A percentile compares a stretch with the other conserved stretches of the same genome.
phyloP scores from a whole-genome alignment of 1,139 yeast genomes.

The Sugiyamaella xylanicola region DNA sequence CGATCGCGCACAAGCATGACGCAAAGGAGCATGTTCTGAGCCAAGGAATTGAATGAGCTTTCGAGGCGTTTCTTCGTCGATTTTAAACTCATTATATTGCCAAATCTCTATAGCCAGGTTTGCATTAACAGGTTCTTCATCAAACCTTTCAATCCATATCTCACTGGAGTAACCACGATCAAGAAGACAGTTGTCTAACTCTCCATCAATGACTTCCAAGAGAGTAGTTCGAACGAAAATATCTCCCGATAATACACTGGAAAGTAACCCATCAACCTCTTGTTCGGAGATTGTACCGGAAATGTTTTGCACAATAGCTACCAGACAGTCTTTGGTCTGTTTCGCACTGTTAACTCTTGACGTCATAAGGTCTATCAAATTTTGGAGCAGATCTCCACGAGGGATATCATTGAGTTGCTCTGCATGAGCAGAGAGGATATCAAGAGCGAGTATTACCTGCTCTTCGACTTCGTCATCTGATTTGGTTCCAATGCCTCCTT shows the following conservation, averaged over 20 bases:
- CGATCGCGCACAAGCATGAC: slow-evolving; percentile 20
- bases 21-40: slow-evolving; percentile 23
- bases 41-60: slow-evolving; percentile 30
- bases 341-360: slow-evolving; percentile 77
- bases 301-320: slow-evolving; percentile 72
- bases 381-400: slow-evolving; percentile 61
- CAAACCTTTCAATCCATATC: slow-evolving; percentile 78
- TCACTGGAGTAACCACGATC: slow-evolving; percentile 60
- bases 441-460: slow-evolving; percentile 74
- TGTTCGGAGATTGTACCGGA: slow-evolving; percentile 57
- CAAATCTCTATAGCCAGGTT: slow-evolving; percentile 79
- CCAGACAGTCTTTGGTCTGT: slow-evolving; percentile 77
- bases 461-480: slow-evolving; percentile 89
- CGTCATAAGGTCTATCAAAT: slow-evolving; percentile 63
- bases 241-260: slow-evolving; percentile 63
- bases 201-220: slow-evolving; percentile 82
- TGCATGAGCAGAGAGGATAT: slow-evolving; percentile 73
- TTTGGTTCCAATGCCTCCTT: slow-evolving; percentile 58
- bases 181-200: slow-evolving; percentile 64
- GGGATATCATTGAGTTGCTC: slow-evolving; percentile 74
- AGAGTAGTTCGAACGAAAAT: slow-evolving; percentile 74
- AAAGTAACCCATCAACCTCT: slow-evolving; percentile 64
- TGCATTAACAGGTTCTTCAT: slow-evolving; percentile 63
- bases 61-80: slow-evolving; percentile 49
- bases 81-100: slow-evolving; percentile 64